Base-by-base conservation (phyloP, 768 basidiomycete species). In the Chalciporus chontae region DNA sequence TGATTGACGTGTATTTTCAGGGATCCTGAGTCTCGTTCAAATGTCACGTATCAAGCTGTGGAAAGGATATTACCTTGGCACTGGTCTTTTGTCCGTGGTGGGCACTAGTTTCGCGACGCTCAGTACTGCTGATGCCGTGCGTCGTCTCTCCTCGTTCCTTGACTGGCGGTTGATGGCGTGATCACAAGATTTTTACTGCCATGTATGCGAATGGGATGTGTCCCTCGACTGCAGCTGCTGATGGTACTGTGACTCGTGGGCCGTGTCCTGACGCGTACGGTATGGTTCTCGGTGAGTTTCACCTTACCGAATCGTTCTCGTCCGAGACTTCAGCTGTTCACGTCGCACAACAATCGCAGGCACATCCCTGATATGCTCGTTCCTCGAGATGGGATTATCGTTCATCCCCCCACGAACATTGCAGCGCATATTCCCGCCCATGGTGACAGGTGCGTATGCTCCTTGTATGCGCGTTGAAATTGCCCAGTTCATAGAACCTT, bases 141-240 rank as follows among this genome's bases (percentile, higher is more conserved):
- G 81, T 68, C 3, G 11, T 27, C 26, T 5, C 9, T 38, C 11
- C 5, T 27, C 21, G 3, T 18, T 8, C n/a, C 37, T 10, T 37
- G 13, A 18, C 31, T 11, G 31, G 31, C 1, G 5, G 4, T 31
- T 45, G 49, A 29, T 19, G 2, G 21, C 39, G 27, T 26, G 44
- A 37, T 11, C 10, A 10, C 36, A 51, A 85, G 84, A 82, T 90
- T 37, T 90, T 92, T 61, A 67, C 81, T 54, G 76, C 83, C 3
- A 82, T 90, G 79, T 93, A 94, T 67, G 75, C 69, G 2, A 79
- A 89, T 50, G 90, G 90, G 2, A 90, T 85, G 2, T 94, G 90
- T 66, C 76, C 86, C 0, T 79, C 77, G 0, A 76, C 73, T 3
- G 76, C 73, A 0, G 71, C 67, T 10, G 66, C 77, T 1, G 81